Percentiles rank a stretch among this genome's conserved stretches.
Evolutionary conservation across 75 land plant genomes (phyloP).

Genomic region (Pinus albicaulis): DNA sequence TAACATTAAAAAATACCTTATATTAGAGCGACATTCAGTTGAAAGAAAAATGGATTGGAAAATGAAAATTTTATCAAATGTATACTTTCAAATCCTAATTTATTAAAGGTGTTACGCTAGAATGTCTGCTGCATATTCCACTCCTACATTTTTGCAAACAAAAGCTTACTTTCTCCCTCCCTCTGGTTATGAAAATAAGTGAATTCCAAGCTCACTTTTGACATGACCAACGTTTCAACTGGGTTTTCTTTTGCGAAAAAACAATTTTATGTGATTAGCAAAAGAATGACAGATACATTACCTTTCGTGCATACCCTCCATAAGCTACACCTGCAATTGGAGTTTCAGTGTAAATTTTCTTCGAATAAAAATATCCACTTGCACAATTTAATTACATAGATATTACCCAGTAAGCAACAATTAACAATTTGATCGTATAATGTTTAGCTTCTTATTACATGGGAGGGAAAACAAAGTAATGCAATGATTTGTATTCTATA

Average conservation of each 20-base stretch:
- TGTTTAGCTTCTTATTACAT: too few relatives aligned
- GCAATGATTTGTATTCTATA: too few relatives aligned
- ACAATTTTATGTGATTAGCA: neutral
- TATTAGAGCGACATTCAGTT: neutral
- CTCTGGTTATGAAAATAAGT: too few relatives aligned
- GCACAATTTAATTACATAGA: neutral
- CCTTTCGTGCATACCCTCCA: conserved; percentile 96
- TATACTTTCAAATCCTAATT: neutral
- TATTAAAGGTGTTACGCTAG: neutral
- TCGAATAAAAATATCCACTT: neutral
- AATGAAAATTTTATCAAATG: neutral
- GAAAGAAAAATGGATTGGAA: neutral
- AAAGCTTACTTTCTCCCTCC: too few relatives aligned
- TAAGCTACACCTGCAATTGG: conserved; percentile 77
- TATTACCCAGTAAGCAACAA: neutral
- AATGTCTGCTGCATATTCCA: neutral
- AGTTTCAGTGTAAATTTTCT: conserved; percentile 9
- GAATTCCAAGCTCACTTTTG: too few relatives aligned
- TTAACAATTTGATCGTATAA: neutral
- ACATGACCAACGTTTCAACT: too few relatives aligned
- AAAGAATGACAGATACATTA: conserved; percentile 14
- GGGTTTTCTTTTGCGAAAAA: neutral
- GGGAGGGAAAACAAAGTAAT: too few relatives aligned
- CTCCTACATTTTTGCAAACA: neutral
- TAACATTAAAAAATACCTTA: neutral